Evolutionary conservation across 257 asterid genomes (phyloP).

Genomic region (Gentiana macrophylla): DNA sequence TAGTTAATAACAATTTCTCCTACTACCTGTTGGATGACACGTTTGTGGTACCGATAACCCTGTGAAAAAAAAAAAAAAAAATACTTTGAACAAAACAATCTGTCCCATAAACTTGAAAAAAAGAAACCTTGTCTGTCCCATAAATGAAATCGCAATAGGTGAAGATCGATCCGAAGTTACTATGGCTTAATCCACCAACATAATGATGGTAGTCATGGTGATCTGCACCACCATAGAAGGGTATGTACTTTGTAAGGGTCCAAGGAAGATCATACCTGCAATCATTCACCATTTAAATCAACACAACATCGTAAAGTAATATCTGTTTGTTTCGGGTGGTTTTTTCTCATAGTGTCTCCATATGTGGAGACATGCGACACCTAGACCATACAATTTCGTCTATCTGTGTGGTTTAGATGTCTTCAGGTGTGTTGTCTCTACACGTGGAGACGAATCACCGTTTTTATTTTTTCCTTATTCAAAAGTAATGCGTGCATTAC

Average conservation of each 20-base stretch:
- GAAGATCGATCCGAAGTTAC: constrained; percentile 96
- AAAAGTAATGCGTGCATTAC: constrained; percentile 37
- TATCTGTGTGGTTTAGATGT: constrained; percentile 36
- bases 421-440: not conserved
- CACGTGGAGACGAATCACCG: too few species aligned
- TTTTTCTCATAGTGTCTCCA: too few species aligned
- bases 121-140: constrained; percentile 86
- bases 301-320: too few species aligned
- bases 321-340: too few species aligned
- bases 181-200: constrained; percentile 93
- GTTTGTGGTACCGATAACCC: constrained; percentile 90
- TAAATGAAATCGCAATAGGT: constrained; percentile 92
- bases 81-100: constrained; percentile 29
- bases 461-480: constrained; percentile 9
- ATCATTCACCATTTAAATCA: too few species aligned
- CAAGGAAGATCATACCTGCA: constrained; percentile 89
- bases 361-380: too few species aligned
- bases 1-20: not conserved
- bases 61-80: constrained; percentile 10
- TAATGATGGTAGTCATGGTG: constrained; percentile 86
- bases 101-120: constrained; percentile 30
- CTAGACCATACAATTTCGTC: too few species aligned
- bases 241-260: constrained; percentile 82
- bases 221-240: constrained; percentile 95
- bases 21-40: constrained; percentile 73